A percentile compares a stretch with the other conserved stretches of the same genome.
Conservation (phyloP, 2,329 filamentous ascomycete species). For the Aureobasidium vineae region DNA sequence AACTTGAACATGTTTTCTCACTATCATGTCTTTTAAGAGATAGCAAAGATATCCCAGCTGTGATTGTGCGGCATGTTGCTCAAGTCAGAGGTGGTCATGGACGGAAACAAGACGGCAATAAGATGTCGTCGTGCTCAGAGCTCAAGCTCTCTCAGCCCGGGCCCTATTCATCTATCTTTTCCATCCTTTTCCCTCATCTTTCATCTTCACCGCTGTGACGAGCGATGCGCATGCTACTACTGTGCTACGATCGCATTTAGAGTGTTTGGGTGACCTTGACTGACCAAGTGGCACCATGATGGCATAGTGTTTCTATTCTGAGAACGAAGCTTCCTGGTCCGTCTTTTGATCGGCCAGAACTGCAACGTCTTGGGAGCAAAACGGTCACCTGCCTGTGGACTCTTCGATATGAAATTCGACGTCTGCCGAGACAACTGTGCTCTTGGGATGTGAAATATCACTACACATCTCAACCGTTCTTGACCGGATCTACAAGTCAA, state of each 20-base stretch:
- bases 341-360: constrained; percentile 4
- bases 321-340: background rate
- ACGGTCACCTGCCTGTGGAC: background rate
- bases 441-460: background rate
- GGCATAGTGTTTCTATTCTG: constrained; percentile 2
- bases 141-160: constrained; percentile 8
- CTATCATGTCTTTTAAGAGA: background rate
- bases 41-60: background rate
- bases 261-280: background rate
- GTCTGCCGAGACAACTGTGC: background rate
- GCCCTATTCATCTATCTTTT: background rate
- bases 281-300: constrained; percentile 7
- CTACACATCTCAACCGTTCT: constrained; percentile 1
- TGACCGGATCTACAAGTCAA: background rate
- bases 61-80: background rate
- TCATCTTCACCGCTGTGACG: background rate
- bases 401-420: background rate
- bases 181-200: background rate
- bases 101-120: too few relatives aligned
- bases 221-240: background rate
- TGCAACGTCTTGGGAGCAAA: background rate
- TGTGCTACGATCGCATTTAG: background rate
- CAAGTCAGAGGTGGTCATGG: background rate
- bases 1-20: background rate
- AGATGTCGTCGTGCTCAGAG: background rate